Percentiles rank a stretch among this genome's conserved stretches.
These are phyloP conservation scores for Exophiala phaeomuriformis DNA, from an alignment of 2,329 filamentous ascomycete genomes.

Conservation along the genomic window DNA sequence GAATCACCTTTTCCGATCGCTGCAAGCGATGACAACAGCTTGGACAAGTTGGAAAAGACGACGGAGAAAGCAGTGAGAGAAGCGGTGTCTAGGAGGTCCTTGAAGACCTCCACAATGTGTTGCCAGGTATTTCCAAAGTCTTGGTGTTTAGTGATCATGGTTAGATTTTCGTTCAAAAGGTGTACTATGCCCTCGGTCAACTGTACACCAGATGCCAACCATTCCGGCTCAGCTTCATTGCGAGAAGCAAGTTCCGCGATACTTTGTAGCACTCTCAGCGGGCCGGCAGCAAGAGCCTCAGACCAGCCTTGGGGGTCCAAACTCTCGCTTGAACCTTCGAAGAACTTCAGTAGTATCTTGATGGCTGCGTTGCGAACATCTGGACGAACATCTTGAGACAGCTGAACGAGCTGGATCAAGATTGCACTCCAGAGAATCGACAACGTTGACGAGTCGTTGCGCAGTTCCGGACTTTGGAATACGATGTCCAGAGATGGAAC, in stretches of 20 bases:
- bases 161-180: constrained; percentile 14
- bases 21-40: constrained; percentile 9
- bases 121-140: constrained; percentile 19
- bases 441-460: background rate
- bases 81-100: constrained; percentile 4
- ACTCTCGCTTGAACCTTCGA: constrained; percentile 81
- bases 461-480: background rate
- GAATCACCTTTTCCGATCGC: constrained; percentile 3
- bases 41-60: constrained; percentile 16
- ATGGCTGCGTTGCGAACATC: constrained; percentile 58
- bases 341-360: constrained; percentile 82
- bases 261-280: constrained; percentile 8
- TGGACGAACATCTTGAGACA: constrained; percentile 35
- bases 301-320: constrained; percentile 19
- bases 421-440: constrained; percentile 20
- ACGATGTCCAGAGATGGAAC: constrained; percentile 5
- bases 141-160: constrained; percentile 12
- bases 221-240: constrained; percentile 4
- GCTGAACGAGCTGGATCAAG: constrained; percentile 29
- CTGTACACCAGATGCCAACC: constrained; percentile 16
- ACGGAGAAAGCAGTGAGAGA: constrained; percentile 13
- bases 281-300: constrained; percentile 44
- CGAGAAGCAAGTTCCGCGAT: constrained; percentile 5
- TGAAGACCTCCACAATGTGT: constrained; percentile 12
- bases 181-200: constrained; percentile 16